Conservation (phyloP, 257 asterid species). For the Jacaranda mimosifolia region DNA sequence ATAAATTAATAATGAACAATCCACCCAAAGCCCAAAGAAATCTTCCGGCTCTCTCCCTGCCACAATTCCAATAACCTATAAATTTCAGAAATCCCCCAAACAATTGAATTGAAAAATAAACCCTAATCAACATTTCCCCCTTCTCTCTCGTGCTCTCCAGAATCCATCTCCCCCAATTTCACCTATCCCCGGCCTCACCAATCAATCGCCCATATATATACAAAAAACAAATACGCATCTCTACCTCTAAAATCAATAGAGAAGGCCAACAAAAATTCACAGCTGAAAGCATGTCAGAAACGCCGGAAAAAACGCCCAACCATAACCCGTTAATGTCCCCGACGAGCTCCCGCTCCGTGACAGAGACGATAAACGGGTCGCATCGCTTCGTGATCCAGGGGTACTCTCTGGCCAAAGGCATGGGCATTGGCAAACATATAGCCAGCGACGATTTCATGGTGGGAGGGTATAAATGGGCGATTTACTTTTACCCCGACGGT, state of each 20-base stretch:
- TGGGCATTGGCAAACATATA: conserved; percentile 76
- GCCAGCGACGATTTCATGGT: conserved; percentile 74
- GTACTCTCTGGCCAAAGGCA: conserved; percentile 71
- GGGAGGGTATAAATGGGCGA: conserved; percentile 79
- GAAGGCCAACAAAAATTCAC: not conserved
- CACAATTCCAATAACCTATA: not conserved
- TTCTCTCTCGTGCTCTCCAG: not conserved
- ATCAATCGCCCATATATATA: conserved; percentile 21
- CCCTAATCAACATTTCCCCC: conserved; percentile 20
- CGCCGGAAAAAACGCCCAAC: conserved; percentile 28
- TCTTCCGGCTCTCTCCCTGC: not conserved
- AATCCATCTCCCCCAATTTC: conserved; percentile 28
- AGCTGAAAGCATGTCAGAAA: conserved; percentile 32
- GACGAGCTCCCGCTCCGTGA: conserved; percentile 69
- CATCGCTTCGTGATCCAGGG: conserved; percentile 75
- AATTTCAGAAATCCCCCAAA: conserved; percentile 26
- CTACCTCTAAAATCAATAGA: not conserved
- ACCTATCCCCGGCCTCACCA: not conserved
- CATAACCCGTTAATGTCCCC: conserved; percentile 41
- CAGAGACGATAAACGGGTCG: conserved; percentile 70
- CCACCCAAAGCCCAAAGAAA: not conserved
- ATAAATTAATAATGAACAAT: too few species aligned
- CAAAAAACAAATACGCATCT: not conserved
- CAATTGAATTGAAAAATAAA: conserved; percentile 12
- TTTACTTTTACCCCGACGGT: conserved; percentile 78